These are phyloP conservation scores for Cryphonectria nitschkei DNA, from an alignment of 2,329 filamentous ascomycete species.

Conservation along the genomic window DNA sequence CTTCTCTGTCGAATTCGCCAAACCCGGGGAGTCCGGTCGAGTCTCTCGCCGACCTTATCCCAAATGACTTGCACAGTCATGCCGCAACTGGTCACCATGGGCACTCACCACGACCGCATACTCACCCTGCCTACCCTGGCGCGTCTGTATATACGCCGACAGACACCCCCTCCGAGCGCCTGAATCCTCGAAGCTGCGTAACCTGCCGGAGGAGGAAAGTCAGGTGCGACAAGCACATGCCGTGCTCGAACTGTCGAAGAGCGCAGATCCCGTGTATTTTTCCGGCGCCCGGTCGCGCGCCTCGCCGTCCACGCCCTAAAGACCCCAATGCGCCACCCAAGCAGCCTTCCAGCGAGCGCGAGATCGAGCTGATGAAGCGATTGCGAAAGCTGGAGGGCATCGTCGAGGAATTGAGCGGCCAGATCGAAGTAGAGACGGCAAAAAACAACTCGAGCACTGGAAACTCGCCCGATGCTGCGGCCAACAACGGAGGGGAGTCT, in stretches of 20 bases:
- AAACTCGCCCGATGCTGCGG: constrained; percentile 43
- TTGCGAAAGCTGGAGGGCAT: constrained; percentile 76
- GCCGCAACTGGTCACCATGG: constrained; percentile 22
- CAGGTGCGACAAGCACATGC: constrained; percentile 77
- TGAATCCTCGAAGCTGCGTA: constrained; percentile 34
- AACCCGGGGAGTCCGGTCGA: constrained; percentile 36
- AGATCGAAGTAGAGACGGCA: constrained; percentile 60
- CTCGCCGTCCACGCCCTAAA: constrained; percentile 67
- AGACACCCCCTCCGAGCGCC: constrained; percentile 32
- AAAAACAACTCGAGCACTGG: constrained; percentile 41
- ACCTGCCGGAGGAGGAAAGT: constrained; percentile 55
- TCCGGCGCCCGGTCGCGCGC: constrained; percentile 73
- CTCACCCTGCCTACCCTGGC: constrained; percentile 33
- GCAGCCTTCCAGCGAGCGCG: constrained; percentile 63
- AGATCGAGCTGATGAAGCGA: constrained; percentile 72
- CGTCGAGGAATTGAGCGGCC: constrained; percentile 69
- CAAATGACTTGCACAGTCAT: constrained; percentile 22
- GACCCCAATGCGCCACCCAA: constrained; percentile 65
- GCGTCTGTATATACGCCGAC: constrained; percentile 36
- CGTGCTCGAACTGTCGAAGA: constrained; percentile 74
- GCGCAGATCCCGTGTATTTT: constrained; percentile 74
- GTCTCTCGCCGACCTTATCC: constrained; percentile 35
- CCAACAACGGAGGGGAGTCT: constrained; percentile 32
- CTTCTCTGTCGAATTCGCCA: constrained; percentile 22
- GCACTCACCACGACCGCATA: constrained; percentile 27